Evolutionary conservation across 2,329 filamentous ascomycete species (phyloP).

Genomic region (Epichloe typhina): DNA sequence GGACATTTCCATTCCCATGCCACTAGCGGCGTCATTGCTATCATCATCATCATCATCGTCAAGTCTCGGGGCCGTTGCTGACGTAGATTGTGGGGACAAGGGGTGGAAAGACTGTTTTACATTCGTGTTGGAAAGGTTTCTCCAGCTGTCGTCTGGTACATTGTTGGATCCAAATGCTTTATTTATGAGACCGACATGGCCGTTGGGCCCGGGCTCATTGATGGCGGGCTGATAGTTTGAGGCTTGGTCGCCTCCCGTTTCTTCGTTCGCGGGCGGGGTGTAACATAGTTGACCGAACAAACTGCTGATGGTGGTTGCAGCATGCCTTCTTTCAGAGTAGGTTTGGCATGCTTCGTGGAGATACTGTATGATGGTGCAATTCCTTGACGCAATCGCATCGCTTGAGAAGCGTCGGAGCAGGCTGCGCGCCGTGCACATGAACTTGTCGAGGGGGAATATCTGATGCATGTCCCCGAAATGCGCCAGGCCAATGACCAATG

Average conservation of each 20-base stretch:
- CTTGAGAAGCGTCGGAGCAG: conserved; percentile 11
- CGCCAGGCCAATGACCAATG: conserved; percentile 26
- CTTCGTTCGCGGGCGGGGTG: background rate
- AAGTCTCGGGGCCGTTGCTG: background rate
- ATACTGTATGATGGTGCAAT: conserved; percentile 12
- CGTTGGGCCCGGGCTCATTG: background rate
- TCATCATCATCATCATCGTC: background rate
- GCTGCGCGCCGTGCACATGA: conserved; percentile 9
- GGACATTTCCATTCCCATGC: background rate
- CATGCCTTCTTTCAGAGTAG: conserved; percentile 10
- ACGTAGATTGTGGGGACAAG: background rate
- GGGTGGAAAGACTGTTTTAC: background rate
- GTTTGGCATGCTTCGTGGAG: conserved; percentile 13
- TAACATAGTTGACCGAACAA: conserved; percentile 14
- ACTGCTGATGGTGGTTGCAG: conserved; percentile 10
- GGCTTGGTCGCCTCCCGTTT: background rate
- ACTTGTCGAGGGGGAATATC: conserved; percentile 14
- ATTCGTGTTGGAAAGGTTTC: background rate
- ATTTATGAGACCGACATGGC: background rate
- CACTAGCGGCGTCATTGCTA: background rate
- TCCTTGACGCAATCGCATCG: conserved; percentile 12
- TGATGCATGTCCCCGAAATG: conserved; percentile 27
- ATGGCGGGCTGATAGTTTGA: background rate
- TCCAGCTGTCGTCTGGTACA: background rate
- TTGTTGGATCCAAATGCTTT: background rate